Base-by-base conservation (phyloP, 2,329 filamentous ascomycete species). In the Cladosporium austrohemisphaericum region DNA sequence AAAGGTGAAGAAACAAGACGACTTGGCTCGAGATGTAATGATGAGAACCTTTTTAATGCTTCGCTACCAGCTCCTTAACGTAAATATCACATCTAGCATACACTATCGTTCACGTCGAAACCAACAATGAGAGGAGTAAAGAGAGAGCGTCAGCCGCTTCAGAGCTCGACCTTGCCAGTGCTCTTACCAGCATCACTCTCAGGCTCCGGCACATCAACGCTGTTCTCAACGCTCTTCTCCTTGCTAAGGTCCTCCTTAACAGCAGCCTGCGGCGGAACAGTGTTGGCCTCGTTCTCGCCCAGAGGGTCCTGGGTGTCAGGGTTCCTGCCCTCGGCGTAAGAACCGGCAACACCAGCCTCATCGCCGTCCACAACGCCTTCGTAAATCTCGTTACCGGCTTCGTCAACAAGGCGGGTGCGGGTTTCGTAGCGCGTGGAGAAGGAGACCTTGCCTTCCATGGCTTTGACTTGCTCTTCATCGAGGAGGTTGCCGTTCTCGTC, bases 361-460 rank as follows among this genome's bases (percentile, higher is more conserved):
- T 58, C 60, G 4, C 52, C 60, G n/a, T 59, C 65, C 31, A 62
- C 62, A 13, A 67, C 67, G 2, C 49, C 53, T 25, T 52, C 48
- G 46, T 69, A 66, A n/a, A 95, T 70, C 64, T 94, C 87, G 57
- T 91, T 89, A 52, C 91, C 93, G 35, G 82, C 68, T 45, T 80
- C 80, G 68, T 95, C 89, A 32, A 95, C 76, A 49, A 97, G 71
- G 51, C 88, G 84, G 7, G 90, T 96, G 56, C 87, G 81, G n/a
- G 92, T 96, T 76, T 97, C 92, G 66, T 96, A 96, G 58, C 85
- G 86, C 10, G 93, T 97, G 73, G 94, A 84, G 73, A 98, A 96
- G 62, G 89, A 88, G 52, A 97, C 91, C 70, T 95, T 94, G 62
- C 92, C 93, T 68, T 92, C 81, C 25, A 98, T 80, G 16, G 80